Evolutionary conservation across 331 rosid species (phyloP), one percentile per base, ranked within the genome.

Genomic region (Telfairia occidentalis): DNA sequence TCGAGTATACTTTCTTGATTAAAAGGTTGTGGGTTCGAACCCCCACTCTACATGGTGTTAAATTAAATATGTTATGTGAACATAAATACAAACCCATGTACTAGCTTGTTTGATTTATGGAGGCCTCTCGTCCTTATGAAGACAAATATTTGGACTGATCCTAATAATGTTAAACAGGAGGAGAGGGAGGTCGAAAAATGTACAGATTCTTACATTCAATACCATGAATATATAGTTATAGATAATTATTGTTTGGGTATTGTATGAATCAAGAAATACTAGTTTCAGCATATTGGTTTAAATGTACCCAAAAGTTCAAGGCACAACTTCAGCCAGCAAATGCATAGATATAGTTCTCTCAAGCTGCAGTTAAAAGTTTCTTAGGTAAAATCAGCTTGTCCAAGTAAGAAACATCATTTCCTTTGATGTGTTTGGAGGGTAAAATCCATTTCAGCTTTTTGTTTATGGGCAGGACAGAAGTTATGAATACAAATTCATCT

Each of bases 401-500:
- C 59, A 76, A 76, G 75, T 90, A 95, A 34, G 92, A 87, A 45
- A 58, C 73, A 46, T 80, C 85, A 34, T 79, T 85, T 77, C 76
- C 87, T 81, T 73, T 81, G 13, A 73, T 72, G 80, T 28, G 81
- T 79, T 76, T 49, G n/a, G 21, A 0, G 89, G 85, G 76, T 87
- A 92, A 85, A 88, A 92, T 46, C 98, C 98, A 88, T 76, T 86
- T 95, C 98, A 49, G 93, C 96, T 24, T 90, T 95, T 97, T 95
- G 96, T 74, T 76, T 77, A 81, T 32, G 74, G 73, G 49, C 60
- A 60, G 52, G 43, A n/a, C n/a, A n/a, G n/a, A n/a, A 52, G 64
- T 73, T 42, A 28, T n/a, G 38, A 34, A 74, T 11, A 26, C 26
- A 54, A 74, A 54, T 34, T 35, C 49, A 1, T 15, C 35, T 38